Percentiles rank a stretch among this genome's conserved stretches.
Conservation (phyloP, 352 stramenopile genomes). For the Pythium oligandrum region DNA sequence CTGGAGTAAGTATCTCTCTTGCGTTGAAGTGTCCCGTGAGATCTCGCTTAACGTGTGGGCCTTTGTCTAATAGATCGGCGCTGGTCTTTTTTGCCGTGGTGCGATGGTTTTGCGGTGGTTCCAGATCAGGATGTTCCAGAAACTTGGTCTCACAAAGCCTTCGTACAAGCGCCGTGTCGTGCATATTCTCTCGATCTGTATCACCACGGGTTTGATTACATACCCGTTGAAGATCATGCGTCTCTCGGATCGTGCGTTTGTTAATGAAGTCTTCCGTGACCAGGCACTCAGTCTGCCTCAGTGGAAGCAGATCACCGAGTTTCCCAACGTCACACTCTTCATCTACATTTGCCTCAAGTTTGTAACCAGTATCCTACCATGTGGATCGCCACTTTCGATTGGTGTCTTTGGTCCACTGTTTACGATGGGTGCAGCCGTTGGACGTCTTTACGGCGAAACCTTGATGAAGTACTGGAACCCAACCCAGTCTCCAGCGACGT, state of each 20-base stretch:
- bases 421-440: conserved; percentile 72
- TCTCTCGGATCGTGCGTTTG: conserved; percentile 56
- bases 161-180: conserved; percentile 51
- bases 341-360: conserved; percentile 77
- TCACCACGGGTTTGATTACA: conserved; percentile 51
- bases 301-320: conserved; percentile 60
- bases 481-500: conserved; percentile 74
- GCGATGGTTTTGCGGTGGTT: conserved; percentile 37
- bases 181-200: conserved; percentile 56
- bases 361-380: conserved; percentile 57
- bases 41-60: background rate
- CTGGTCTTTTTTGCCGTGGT: conserved; percentile 60
- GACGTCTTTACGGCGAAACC: conserved; percentile 70
- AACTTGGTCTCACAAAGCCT: conserved; percentile 42
- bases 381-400: conserved; percentile 67
- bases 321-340: conserved; percentile 50
- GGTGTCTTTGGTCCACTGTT: conserved; percentile 82
- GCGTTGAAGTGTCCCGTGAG: background rate
- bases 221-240: conserved; percentile 72
- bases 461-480: conserved; percentile 74
- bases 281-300: conserved; percentile 47
- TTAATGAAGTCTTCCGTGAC: conserved; percentile 78
- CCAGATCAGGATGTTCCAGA: conserved; percentile 48
- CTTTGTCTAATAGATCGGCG: conserved; percentile 36
- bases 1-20: conserved; percentile 34